phyloP scores from a whole-genome alignment of 108 stramenopile genomes.

The Halocafeteria seosinensis region DNA sequence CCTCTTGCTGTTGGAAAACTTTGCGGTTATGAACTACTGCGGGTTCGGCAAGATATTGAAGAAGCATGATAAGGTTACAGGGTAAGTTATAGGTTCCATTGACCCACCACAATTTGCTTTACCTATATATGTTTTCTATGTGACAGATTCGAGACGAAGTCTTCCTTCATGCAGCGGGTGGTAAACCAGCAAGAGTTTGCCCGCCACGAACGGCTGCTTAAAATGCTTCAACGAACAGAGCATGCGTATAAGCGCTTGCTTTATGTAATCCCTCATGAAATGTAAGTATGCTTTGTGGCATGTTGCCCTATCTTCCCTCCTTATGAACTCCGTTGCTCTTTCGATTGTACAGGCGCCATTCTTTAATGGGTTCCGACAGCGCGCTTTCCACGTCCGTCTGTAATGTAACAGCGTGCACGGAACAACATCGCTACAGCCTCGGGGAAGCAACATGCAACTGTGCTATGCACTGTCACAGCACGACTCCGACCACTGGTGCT shows the following conservation, averaged over 20 bases:
- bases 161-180: slow-evolving; percentile 9
- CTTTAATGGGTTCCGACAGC: too few relatives aligned
- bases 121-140: too few relatives aligned
- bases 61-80: slow-evolving; percentile 92
- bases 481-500: too few relatives aligned
- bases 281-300: too few relatives aligned
- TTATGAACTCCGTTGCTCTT: too few relatives aligned
- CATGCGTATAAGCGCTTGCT: slow-evolving; percentile 1
- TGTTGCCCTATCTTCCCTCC: too few relatives aligned
- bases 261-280: not conserved
- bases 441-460: too few relatives aligned
- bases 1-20: slow-evolving; percentile 81
- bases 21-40: slow-evolving; percentile 93
- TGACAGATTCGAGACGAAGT: not conserved
- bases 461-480: too few relatives aligned
- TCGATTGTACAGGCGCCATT: too few relatives aligned
- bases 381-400: too few relatives aligned
- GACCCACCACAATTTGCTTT: slow-evolving; percentile 40
- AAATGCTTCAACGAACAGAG: slow-evolving; percentile 7
- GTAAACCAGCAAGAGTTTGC: slow-evolving; percentile 13
- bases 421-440: too few relatives aligned
- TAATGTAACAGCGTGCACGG: too few relatives aligned
- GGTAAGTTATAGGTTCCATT: slow-evolving; percentile 52
- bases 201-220: slow-evolving; percentile 1
- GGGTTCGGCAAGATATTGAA: slow-evolving; percentile 88